Evolutionary conservation across 1,139 yeast species (phyloP), one percentile per base, ranked within the genome.

Genomic region (Neolecta irregularis): DNA sequence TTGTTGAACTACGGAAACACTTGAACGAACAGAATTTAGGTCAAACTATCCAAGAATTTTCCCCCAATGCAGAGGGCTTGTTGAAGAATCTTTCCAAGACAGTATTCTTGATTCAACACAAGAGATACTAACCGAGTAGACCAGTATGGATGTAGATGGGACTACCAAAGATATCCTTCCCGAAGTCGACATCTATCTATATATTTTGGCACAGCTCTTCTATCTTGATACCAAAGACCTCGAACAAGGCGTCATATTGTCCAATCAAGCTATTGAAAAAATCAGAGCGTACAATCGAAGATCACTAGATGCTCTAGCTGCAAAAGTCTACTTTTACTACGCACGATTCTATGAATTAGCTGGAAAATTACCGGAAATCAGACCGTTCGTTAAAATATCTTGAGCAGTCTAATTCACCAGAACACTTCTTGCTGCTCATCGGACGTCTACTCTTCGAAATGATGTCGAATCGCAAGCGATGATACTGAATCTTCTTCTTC

Each of bases 251-350:
- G 47, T 41, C 30, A 45, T 45, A 15, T 47, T 56, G 30, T 46
- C 50, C 35, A 58, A 59, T 24, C 60, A 64, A 43, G 67, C 77
- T 12, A 65, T 88, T 33, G 56, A 56, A 9, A 62, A 74, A 22
- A 58, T 81, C 53, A 65, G 68, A 40, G 55, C 65, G 15, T 76
- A 74, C 58, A 83, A 83, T 56, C 71, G 80, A 46, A 71, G 96
- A 47, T 70, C 92, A 2, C 61, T 88, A 46, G 98, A 91, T 55
- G 72, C 78, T 49, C 67, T 91, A 43, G 75, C 74, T 44, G 91
- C 96, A 9, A 88, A 85, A 55, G 66, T 79, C 43, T 91, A 98
- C 96, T 91, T 85, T 54, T 88, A 81, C 59, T 69, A 81, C 46
- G 68, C 76, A 33, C 70, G 93, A 55, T 70, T 85, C 4, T 72